Evolutionary conservation across 2,329 filamentous ascomycete genomes (phyloP), one percentile per base, ranked within the genome.

Genomic region (Scorias spongiosa): DNA sequence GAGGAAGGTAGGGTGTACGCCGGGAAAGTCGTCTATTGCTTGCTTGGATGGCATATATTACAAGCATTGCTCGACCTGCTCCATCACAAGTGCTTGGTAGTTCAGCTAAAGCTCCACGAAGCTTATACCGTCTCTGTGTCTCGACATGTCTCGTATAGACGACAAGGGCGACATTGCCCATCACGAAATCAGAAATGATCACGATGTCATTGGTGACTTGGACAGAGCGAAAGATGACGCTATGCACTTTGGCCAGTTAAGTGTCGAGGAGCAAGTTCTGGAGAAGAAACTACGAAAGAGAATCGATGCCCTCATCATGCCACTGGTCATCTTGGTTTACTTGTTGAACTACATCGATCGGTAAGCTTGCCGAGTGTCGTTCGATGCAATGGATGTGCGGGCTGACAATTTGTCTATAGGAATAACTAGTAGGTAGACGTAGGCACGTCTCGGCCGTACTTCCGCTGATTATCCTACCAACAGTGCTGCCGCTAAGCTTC

Each of bases 221-320:
- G 42, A 50, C 29, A 44, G 49, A 20, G 43, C 40, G 17, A 49
- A 46, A 17, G 53, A 51, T 29, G 49, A 55, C 14, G 53, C 50
- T 6, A 44, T 45, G 41, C 56, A 59, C 43, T 42, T 55, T 29
- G 48, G 47, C 9, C 46, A 46, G 7, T 45, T 62, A 29, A 54
- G 57, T 2, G 52, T 53, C 17, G 56, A 58, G 29, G 60, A 63
- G 49, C 46, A 54, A 17, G 48, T 53, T 3, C 41, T 55, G 17
- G 80, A 85, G 57, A 67, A 63, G 46, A 70, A 66, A 30, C 63
- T 88, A 53, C 72, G 77, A 59, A 72, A 75, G 52, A 87, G 85
- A 63, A 79, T 88, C 45, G 83, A 88, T 57, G 53, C 69, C 14
- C 70, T 81, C 39, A 53, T 87, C 61, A 69, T 85, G 52, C 80